Conservation (phyloP, 306 rosid genomes). For the Glycyrrhiza uralensis region DNA sequence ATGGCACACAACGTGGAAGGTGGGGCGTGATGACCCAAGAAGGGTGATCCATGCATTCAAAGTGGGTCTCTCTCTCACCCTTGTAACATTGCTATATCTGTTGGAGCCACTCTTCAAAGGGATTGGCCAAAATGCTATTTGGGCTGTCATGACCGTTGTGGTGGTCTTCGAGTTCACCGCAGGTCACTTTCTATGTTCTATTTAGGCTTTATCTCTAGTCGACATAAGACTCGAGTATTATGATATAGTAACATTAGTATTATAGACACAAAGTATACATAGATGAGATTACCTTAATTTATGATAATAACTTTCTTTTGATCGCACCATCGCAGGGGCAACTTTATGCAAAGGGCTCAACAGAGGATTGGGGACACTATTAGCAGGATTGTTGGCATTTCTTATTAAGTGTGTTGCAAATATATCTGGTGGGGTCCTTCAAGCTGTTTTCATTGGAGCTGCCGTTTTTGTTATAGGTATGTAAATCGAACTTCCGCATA, state of each 20-base stretch:
- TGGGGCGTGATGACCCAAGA: slow-evolving; percentile 82
- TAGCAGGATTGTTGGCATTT: slow-evolving; percentile 73
- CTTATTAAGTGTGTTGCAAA: slow-evolving; percentile 52
- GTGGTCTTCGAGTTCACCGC: slow-evolving; percentile 93
- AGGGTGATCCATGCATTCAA: slow-evolving; percentile 74
- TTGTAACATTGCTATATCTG: slow-evolving; percentile 71
- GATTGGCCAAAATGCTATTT: slow-evolving; percentile 65
- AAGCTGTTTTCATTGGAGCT: slow-evolving; percentile 62
- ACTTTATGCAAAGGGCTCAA: slow-evolving; percentile 89
- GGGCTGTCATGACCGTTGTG: slow-evolving; percentile 95
- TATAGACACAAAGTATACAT: too few relatives aligned
- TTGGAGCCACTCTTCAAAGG: slow-evolving; percentile 65
- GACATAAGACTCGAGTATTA: too few relatives aligned
- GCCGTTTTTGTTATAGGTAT: slow-evolving; percentile 70
- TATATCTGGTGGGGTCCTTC: slow-evolving; percentile 36
- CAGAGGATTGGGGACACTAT: slow-evolving; percentile 81
- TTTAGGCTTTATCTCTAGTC: too few relatives aligned
- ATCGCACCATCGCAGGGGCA: slow-evolving; percentile 76
- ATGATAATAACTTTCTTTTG: neutral
- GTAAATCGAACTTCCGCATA: neutral
- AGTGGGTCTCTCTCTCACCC: slow-evolving; percentile 75
- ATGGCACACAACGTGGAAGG: slow-evolving; percentile 52
- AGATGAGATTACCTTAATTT: neutral
- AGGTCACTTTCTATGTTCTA: slow-evolving; percentile 35
- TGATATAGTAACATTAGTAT: too few relatives aligned